A percentile compares a stretch with the other conserved stretches of the same genome.
Conservation (phyloP, 176 grass and related monocot genomes). For the Oryza coarctata region DNA sequence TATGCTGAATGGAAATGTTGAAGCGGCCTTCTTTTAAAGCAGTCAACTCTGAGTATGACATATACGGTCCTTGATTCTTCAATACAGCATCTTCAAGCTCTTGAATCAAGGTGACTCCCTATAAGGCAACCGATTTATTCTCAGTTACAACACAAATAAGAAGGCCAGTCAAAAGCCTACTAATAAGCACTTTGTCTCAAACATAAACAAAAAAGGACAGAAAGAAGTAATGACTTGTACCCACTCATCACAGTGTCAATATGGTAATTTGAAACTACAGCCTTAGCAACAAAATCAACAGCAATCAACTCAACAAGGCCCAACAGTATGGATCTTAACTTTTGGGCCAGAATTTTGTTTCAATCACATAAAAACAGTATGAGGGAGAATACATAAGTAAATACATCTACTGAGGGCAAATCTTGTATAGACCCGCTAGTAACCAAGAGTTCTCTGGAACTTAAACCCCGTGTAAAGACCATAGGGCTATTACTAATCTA, state of each 20-base stretch:
- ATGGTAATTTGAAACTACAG: slow-evolving; percentile 4
- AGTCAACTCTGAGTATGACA: slow-evolving; percentile 68
- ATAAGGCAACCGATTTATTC: slow-evolving; percentile 21
- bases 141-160: slow-evolving; percentile 21
- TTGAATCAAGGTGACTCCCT: slow-evolving; percentile 66
- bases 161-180: neutral
- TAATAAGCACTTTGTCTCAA: neutral
- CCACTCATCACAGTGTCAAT: neutral
- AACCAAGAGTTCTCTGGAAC: neutral
- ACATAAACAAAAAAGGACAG: slow-evolving; percentile 6
- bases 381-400: neutral
- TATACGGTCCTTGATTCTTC: slow-evolving; percentile 45
- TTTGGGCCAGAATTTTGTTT: neutral
- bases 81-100: slow-evolving; percentile 82
- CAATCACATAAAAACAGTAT: neutral
- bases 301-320: neutral
- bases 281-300: neutral
- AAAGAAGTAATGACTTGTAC: neutral
- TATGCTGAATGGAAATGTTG: slow-evolving; percentile 76
- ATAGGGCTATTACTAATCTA: too few relatives aligned
- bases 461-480: neutral
- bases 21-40: slow-evolving; percentile 73
- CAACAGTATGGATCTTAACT: neutral
- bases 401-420: neutral
- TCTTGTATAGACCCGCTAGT: neutral